phyloP scores from a whole-genome alignment of 1,139 yeast genomes.

The Hansenula lynferdii region DNA sequence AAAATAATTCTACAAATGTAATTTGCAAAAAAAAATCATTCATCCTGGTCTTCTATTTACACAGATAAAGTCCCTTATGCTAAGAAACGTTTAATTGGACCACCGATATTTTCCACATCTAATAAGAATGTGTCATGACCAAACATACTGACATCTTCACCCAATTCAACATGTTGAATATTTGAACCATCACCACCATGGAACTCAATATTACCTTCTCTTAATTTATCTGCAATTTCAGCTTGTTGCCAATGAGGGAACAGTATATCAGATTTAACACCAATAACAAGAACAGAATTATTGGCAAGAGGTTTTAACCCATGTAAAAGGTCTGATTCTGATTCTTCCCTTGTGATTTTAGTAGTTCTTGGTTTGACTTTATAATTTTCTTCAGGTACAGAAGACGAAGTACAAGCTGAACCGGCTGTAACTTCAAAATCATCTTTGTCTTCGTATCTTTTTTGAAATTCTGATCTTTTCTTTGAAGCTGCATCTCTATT shows the following conservation, averaged over 20 bases:
- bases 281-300: slow-evolving; percentile 70
- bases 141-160: slow-evolving; percentile 69
- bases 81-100: slow-evolving; percentile 63
- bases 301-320: slow-evolving; percentile 65
- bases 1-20: neutral
- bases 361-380: slow-evolving; percentile 16
- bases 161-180: slow-evolving; percentile 65
- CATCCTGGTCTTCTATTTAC: neutral
- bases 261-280: slow-evolving; percentile 86
- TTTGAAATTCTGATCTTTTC: slow-evolving; percentile 37
- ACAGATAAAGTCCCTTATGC: slow-evolving; percentile 17
- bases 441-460: slow-evolving; percentile 20
- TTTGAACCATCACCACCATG: slow-evolving; percentile 30
- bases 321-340: slow-evolving; percentile 51
- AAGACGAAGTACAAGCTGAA: neutral
- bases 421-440: slow-evolving; percentile 24
- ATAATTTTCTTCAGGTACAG: slow-evolving; percentile 21
- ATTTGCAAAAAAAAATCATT: neutral
- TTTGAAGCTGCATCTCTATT: slow-evolving; percentile 40
- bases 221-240: slow-evolving; percentile 65
- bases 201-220: slow-evolving; percentile 32
- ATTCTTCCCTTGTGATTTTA: slow-evolving; percentile 43
- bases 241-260: slow-evolving; percentile 96
- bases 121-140: slow-evolving; percentile 91
- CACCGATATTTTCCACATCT: slow-evolving; percentile 75